Evolutionary conservation across 371 early-diverging fungal species (phyloP).

Genomic region (Rhizopus stolonifer): DNA sequence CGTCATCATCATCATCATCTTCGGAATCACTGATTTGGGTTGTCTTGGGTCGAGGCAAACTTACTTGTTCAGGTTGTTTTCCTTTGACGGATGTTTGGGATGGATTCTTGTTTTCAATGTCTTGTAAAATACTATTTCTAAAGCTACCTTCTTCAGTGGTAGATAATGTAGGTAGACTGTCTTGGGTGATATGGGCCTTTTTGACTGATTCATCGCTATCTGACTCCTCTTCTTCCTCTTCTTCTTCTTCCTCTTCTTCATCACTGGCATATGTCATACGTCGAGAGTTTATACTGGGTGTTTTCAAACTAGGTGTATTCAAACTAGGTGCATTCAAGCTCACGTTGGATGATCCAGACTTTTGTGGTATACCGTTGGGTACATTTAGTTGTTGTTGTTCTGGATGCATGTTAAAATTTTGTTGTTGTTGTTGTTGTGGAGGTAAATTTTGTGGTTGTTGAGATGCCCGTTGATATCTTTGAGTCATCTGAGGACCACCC

Average conservation of each 20-base stretch:
- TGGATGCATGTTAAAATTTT: background rate
- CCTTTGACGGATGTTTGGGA: background rate
- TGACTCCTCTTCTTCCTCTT: conserved; percentile 25
- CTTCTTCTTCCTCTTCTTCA: conserved; percentile 34
- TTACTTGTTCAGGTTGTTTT: conserved; percentile 8
- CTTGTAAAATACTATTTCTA: conserved; percentile 10
- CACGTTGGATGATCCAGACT: too few species aligned
- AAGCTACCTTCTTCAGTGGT: conserved; percentile 14
- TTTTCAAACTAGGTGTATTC: background rate
- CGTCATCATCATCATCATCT: conserved; percentile 24
- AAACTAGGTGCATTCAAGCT: too few species aligned
- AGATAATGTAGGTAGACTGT: conserved; percentile 6
- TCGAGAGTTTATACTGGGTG: conserved; percentile 4
- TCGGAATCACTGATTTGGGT: conserved; percentile 32
- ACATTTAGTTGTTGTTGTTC: background rate
- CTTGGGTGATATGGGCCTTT: conserved; percentile 1
- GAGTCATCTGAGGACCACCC: too few species aligned
- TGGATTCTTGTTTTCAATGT: conserved; percentile 13
- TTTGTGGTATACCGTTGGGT: background rate
- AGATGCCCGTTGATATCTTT: background rate
- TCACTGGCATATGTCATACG: conserved; percentile 43
- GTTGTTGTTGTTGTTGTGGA: conserved; percentile 1
- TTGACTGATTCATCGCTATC: conserved; percentile 32
- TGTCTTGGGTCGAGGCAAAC: conserved; percentile 19
- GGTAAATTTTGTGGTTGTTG: too few species aligned